Percentiles rank a stretch among this genome's conserved stretches.
phyloP scores from a whole-genome alignment of 441 rosid genomes.

The Populus hybrid region DNA sequence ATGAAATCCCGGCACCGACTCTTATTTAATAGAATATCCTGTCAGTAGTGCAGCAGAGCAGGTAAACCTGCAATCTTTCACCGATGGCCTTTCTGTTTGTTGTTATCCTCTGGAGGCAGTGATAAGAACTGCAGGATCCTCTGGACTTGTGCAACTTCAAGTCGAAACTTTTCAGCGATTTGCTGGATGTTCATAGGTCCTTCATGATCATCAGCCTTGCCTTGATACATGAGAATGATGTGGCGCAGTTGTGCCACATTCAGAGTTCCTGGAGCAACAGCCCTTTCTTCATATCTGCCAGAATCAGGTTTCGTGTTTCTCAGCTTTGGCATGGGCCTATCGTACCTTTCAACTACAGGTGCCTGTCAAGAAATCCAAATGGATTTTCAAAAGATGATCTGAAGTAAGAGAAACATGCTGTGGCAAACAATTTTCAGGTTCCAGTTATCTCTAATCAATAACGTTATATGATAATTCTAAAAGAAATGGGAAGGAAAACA shows the following conservation, averaged over 20 bases:
- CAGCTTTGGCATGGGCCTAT: slow-evolving; percentile 78
- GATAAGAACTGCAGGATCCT: slow-evolving; percentile 54
- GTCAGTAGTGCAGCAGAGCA: slow-evolving; percentile 3
- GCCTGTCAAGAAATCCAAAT: slow-evolving; percentile 45
- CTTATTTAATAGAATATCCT: slow-evolving; percentile 25
- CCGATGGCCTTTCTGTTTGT: slow-evolving; percentile 32
- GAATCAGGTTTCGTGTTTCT: slow-evolving; percentile 64
- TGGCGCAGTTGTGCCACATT: slow-evolving; percentile 79
- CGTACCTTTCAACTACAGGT: slow-evolving; percentile 53
- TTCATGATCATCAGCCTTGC: slow-evolving; percentile 68
- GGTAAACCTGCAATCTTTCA: slow-evolving; percentile 9
- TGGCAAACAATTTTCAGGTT: background rate
- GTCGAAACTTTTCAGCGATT: slow-evolving; percentile 62
- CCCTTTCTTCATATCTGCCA: slow-evolving; percentile 59
- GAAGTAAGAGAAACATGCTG: background rate
- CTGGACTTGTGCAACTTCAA: slow-evolving; percentile 59
- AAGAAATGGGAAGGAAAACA: background rate
- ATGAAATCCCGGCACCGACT: background rate
- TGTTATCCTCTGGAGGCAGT: slow-evolving; percentile 59
- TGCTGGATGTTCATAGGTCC: slow-evolving; percentile 59
- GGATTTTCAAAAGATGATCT: background rate
- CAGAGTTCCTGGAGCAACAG: slow-evolving; percentile 65
- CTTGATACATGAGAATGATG: slow-evolving; percentile 71
- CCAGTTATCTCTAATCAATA: background rate
- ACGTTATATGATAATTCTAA: background rate